Base-by-base conservation (phyloP, 73 alveolate species). In the Tetrahymena malaccensis region DNA sequence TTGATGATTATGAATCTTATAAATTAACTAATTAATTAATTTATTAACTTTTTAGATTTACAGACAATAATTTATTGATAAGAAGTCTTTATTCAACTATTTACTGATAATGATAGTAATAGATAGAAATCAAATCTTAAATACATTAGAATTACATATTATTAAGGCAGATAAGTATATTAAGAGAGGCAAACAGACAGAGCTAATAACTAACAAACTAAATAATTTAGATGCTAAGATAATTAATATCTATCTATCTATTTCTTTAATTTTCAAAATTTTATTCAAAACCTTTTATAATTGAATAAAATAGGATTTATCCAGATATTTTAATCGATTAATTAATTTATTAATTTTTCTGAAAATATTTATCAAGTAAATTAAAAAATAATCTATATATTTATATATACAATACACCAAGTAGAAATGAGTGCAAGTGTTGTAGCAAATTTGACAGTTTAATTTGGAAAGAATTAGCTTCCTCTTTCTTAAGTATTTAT, bases 401-500 rank as follows among this genome's bases (percentile, higher is more conserved):
- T n/a, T n/a, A n/a, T n/a, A n/a, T n/a, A n/a, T 70, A 10, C 34
- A 70, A 70, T 27, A 70, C 10, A 1, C 8, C 83, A 50, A 70
- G 34, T 70, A 70, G 89, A 70, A 70, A 70, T 70, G 89, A 70
- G 89, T n/a, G 34, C 89, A n/a, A 31, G 89, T 40, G 89, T 70
- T 27, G 89, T 70, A 4, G 89, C 89, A 27, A 70, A 31, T 70
- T 70, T 70, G 25, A 70, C 89, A 70, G 96, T 94, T 22, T 34
- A 94, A 38, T 94, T 94, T 40, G 96, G 96, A 37, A 43, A 94
- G 43, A 17, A 17, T 22, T 27, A 84, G 25, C 85, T 94, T 19
- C 96, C 96, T 43, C 85, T 55, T 38, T 94, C 96, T 15, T 55
- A 94, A 27, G 12, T 94, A 38, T 94, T 94, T 34, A 84, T 94